These are phyloP conservation scores for Dictyostelium brefeldianum DNA, from an alignment of 78 protist genomes.

Conservation along the genomic window DNA sequence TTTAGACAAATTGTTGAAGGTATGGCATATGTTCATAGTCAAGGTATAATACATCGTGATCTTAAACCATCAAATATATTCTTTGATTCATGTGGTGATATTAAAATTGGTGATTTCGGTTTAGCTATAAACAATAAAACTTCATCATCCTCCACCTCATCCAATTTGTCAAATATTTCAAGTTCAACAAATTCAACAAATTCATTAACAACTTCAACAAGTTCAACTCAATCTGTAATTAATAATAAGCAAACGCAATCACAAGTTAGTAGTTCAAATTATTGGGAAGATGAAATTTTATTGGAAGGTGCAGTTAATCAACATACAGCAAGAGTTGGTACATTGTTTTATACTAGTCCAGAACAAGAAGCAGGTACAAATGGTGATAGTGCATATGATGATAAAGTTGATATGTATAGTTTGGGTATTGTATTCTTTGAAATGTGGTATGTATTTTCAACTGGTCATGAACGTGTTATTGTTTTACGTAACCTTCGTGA, in stretches of 20 bases:
- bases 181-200: background rate
- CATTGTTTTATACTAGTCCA: slow-evolving; percentile 73
- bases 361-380: slow-evolving; percentile 71
- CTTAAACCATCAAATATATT: slow-evolving; percentile 83
- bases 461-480: slow-evolving; percentile 82
- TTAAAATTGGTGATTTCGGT: slow-evolving; percentile 81
- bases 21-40: slow-evolving; percentile 81
- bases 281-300: background rate
- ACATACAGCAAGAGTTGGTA: slow-evolving; percentile 77
- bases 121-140: slow-evolving; percentile 21
- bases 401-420: slow-evolving; percentile 88
- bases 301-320: slow-evolving; percentile 7
- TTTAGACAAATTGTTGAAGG: slow-evolving; percentile 85
- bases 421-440: slow-evolving; percentile 90
- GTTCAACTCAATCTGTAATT: slow-evolving; percentile 6
- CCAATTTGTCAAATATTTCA: slow-evolving; percentile 1
- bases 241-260: background rate
- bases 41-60: slow-evolving; percentile 82
- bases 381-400: slow-evolving; percentile 78
- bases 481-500: slow-evolving; percentile 58
- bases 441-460: slow-evolving; percentile 86
- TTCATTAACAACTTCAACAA: background rate
- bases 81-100: slow-evolving; percentile 81
- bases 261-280: background rate
- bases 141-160: background rate